These are phyloP conservation scores for Monosporozyma siamensis DNA, from an alignment of 805 yeast genomes.

Conservation along the genomic window DNA sequence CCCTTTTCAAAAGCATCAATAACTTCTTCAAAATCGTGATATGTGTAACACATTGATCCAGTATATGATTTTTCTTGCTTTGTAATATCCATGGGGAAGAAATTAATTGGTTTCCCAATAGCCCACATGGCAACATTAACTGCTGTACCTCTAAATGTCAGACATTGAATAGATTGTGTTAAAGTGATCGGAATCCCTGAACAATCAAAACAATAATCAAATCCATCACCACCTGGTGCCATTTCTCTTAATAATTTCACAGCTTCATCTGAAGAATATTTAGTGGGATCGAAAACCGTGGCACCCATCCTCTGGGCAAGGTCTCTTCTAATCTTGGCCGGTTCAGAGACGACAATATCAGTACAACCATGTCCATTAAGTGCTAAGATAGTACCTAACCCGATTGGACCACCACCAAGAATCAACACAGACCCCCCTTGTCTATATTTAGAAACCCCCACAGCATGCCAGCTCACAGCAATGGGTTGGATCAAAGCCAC, in stretches of 20 bases:
- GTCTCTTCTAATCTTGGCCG: slow-evolving; percentile 42
- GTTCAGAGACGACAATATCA: slow-evolving; percentile 45
- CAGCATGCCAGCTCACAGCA: slow-evolving; percentile 52
- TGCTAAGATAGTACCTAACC: slow-evolving; percentile 50
- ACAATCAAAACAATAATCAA: slow-evolving; percentile 44
- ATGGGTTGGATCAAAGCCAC: slow-evolving; percentile 53
- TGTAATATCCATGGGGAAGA: slow-evolving; percentile 49
- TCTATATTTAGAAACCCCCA: slow-evolving; percentile 37
- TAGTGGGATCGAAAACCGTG: slow-evolving; percentile 39
- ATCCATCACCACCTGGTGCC: slow-evolving; percentile 39
- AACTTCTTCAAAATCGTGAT: slow-evolving; percentile 50
- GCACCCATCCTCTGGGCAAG: slow-evolving; percentile 44
- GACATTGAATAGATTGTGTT: slow-evolving; percentile 41
- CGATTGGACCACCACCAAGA: slow-evolving; percentile 57
- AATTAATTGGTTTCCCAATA: slow-evolving; percentile 35
- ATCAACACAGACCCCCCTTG: slow-evolving; percentile 41
- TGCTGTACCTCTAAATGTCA: slow-evolving; percentile 47
- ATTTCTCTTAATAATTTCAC: slow-evolving; percentile 32
- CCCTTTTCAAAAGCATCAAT: slow-evolving; percentile 43
- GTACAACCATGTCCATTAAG: slow-evolving; percentile 43
- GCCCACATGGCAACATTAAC: slow-evolving; percentile 64
- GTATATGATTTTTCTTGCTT: slow-evolving; percentile 45
- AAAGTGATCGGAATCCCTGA: slow-evolving; percentile 45
- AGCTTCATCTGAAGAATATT: slow-evolving; percentile 31
- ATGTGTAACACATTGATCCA: slow-evolving; percentile 57